Percentiles rank a stretch among this genome's conserved stretches.
Evolutionary conservation across 1,284 basidiomycete species (phyloP).

Genomic region (Cryptococcus sp.): DNA sequence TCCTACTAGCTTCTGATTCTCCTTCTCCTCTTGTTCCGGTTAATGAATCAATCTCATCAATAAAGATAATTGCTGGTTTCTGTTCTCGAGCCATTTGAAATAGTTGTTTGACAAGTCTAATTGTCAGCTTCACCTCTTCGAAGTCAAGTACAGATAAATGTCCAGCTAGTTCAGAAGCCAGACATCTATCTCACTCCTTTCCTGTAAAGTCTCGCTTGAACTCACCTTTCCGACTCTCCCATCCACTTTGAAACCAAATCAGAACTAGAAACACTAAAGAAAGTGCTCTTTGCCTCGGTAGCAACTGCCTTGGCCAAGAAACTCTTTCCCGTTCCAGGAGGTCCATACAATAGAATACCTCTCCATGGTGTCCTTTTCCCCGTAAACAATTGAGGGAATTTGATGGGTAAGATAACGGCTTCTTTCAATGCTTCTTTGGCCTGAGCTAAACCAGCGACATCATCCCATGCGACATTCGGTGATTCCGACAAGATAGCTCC

Average conservation of each 20-base stretch:
- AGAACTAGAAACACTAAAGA: conserved; percentile 92
- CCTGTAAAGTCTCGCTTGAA: conserved; percentile 7
- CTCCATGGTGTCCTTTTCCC: conserved; percentile 97
- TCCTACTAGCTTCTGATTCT: conserved; percentile 88
- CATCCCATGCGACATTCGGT: conserved; percentile 96
- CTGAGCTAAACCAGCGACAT: conserved; percentile 89
- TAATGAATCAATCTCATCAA: conserved; percentile 96
- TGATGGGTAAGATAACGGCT: conserved; percentile 97
- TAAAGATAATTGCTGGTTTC: conserved; percentile 97
- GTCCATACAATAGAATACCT: conserved; percentile 93
- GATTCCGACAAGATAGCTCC: conserved; percentile 89
- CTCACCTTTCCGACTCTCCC: conserved; percentile 91
- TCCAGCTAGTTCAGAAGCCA: no score
- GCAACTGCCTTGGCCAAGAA: conserved; percentile 97
- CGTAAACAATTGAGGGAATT: conserved; percentile 96
- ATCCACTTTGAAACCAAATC: conserved; percentile 99
- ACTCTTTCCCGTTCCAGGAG: conserved; percentile 91
- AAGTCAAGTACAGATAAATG: not conserved
- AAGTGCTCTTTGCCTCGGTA: conserved; percentile 97
- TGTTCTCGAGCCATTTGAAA: conserved; percentile 95
- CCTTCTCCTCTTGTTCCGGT: conserved; percentile 93
- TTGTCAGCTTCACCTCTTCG: conserved; percentile 5
- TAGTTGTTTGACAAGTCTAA: conserved; percentile 88
- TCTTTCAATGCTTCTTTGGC: conserved; percentile 97
- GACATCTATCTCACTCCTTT: no score